Conservation (phyloP, 1,284 basidiomycete species). For the Wolfiporia cocos region DNA sequence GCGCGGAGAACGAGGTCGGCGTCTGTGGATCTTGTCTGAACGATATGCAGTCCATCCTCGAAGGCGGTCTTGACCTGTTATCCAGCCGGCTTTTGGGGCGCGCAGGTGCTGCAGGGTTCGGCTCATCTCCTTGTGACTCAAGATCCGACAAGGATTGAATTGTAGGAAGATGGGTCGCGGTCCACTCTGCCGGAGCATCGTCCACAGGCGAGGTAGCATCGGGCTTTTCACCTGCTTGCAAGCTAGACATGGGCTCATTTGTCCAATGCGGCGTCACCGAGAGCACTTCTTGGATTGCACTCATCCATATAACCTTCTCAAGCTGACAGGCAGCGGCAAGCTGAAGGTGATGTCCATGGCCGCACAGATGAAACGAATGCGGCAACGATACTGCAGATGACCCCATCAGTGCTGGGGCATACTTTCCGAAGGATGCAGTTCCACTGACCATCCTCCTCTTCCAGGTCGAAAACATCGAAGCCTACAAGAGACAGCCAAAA, state of each 20-base stretch:
- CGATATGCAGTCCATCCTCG: slow-evolving; percentile 19
- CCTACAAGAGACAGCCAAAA: slow-evolving; percentile 80
- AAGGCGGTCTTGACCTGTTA: slow-evolving; percentile 16
- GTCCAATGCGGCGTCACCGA: slow-evolving; percentile 37
- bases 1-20: slow-evolving; percentile 18
- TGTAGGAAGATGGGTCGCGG: slow-evolving; percentile 35
- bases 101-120: background rate
- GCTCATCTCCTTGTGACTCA: slow-evolving; percentile 22
- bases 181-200: slow-evolving; percentile 11
- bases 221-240: slow-evolving; percentile 30
- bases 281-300: slow-evolving; percentile 49
- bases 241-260: slow-evolving; percentile 56
- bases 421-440: too few relatives aligned
- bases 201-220: slow-evolving; percentile 9
- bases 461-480: slow-evolving; percentile 67
- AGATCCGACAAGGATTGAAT: slow-evolving; percentile 60
- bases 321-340: slow-evolving; percentile 74
- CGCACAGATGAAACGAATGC: slow-evolving; percentile 72
- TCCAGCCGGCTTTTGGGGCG: slow-evolving; percentile 1
- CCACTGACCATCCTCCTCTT: slow-evolving; percentile 59
- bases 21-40: slow-evolving; percentile 15
- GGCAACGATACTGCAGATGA: slow-evolving; percentile 60
- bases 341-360: slow-evolving; percentile 71
- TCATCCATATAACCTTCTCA: slow-evolving; percentile 84
- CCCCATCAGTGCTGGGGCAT: slow-evolving; percentile 2